A percentile compares a stretch with the other conserved stretches of the same genome.
Evolutionary conservation across 2,329 filamentous ascomycete genomes (phyloP).

Genomic region (Cladosporium austrohemisphaericum): DNA sequence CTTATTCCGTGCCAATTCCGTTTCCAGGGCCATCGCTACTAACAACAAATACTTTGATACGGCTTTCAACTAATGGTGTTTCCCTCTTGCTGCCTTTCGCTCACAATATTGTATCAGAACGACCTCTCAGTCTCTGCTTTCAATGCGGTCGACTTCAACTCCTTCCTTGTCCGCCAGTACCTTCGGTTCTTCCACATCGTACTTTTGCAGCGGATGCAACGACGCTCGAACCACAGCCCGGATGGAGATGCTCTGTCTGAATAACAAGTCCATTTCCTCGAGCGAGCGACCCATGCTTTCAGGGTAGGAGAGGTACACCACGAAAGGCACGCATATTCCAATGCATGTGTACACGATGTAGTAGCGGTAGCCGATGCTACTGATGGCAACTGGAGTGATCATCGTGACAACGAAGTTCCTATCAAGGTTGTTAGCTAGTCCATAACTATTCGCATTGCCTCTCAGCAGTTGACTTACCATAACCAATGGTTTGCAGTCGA

Average conservation of each 20-base stretch:
- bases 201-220: not conserved
- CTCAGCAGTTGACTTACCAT: conserved; percentile 33
- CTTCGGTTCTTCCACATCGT: not conserved
- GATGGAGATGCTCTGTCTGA: conserved; percentile 10
- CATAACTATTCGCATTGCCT: not conserved
- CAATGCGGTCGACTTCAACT: not conserved
- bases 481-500: conserved; percentile 55
- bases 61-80: too few species aligned
- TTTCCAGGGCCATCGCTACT: too few species aligned
- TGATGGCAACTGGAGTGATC: conserved; percentile 29
- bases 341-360: conserved; percentile 51
- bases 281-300: conserved; percentile 50
- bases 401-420: conserved; percentile 29
- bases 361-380: conserved; percentile 51
- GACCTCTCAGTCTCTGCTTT: not conserved
- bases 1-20: too few species aligned
- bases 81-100: too few species aligned
- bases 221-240: not conserved
- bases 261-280: conserved; percentile 46
- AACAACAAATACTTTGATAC: too few species aligned
- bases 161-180: not conserved
- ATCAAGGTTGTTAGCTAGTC: not conserved
- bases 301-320: conserved; percentile 55
- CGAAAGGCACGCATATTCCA: conserved; percentile 41
- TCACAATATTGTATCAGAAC: too few species aligned